A percentile compares a stretch with the other conserved stretches of the same genome.
Evolutionary conservation across 345 rosid species (phyloP).

Genomic region (Euphorbia tirucalli): DNA sequence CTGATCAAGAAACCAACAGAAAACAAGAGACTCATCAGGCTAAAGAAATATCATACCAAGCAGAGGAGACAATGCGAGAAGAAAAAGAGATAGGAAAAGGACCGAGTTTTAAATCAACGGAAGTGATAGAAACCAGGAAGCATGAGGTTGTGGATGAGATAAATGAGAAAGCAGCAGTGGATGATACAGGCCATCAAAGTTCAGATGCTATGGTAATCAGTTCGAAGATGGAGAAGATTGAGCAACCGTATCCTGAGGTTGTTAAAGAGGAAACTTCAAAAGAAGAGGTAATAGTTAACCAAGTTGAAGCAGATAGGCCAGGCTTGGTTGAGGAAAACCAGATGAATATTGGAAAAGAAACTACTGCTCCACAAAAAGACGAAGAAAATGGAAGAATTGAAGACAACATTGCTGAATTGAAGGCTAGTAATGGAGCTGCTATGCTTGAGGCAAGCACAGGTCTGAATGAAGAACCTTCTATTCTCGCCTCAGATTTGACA

Average conservation of each 20-base stretch:
- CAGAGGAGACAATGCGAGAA: conserved; percentile 19
- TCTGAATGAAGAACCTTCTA: conserved; percentile 12
- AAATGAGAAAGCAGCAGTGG: no score
- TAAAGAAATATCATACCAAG: conserved; percentile 19
- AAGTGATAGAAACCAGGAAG: conserved; percentile 26
- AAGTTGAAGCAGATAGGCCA: conserved; percentile 7
- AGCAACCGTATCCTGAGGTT: conserved; percentile 1
- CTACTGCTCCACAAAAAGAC: not conserved
- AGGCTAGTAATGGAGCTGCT: conserved; percentile 16
- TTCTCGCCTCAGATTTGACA: conserved; percentile 15
- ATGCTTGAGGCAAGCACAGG: conserved; percentile 19
- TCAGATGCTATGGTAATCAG: conserved; percentile 11
- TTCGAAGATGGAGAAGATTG: not conserved
- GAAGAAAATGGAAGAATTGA: conserved; percentile 15
- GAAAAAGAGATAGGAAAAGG: conserved; percentile 15
- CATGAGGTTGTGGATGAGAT: conserved; percentile 13
- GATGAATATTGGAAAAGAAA: not conserved
- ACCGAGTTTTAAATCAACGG: conserved; percentile 1
- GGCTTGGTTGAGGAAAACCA: conserved; percentile 19
- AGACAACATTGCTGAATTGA: conserved; percentile 19
- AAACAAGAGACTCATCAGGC: conserved; percentile 15
- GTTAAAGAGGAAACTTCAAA: conserved; percentile 7
- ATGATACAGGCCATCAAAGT: not conserved
- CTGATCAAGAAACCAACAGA: conserved; percentile 25
- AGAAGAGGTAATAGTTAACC: conserved; percentile 7